Evolutionary conservation across 1,139 yeast species (phyloP), one percentile per base, ranked within the genome.

Genomic region (Candida glucosophila): DNA sequence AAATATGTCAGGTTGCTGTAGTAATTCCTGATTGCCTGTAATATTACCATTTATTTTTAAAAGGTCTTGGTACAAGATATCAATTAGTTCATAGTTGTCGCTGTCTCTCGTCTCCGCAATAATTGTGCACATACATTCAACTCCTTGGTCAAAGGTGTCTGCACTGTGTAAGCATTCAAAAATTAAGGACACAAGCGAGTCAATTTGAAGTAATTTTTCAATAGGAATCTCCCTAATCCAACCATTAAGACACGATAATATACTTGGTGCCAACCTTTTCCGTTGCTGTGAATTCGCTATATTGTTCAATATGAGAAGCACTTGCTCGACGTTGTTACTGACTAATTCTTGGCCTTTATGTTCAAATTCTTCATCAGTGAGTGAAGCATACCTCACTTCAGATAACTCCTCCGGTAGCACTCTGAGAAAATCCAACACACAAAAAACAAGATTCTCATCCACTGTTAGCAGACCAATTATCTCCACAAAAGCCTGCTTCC

Each of bases 211-310:
- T 17, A 88, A 59, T 27, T 73, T 65, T 29, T 73, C 78, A 19
- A 85, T 66, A 3, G 90, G 82, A 27, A 85, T 73, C 47, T 90
- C 98, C 36, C 69, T 71, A 31, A 90, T 74, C 98, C 98, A 90
- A 17, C 93, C 79, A 41, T 78, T 77, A 35, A 90, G 62, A 49
- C 95, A 82, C 37, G 75, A 79, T 35, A 88, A 66, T 9, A 86
- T 64, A 25, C 75, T 55, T 7, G 58, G 40, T 27, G 49, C 45
- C 10, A 39, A 31, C 13, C 23, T 28, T 5, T 33, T 29, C 5
- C 36, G 25, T 12, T 38, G 33, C 9, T 39, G 16, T 15, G 41
- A 41, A 22, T 65, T 59, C 12, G 72, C 47, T 33, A 71, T 58
- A 27, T 69, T 65, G 20, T 72, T 66, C 34, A 86, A 58, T 25